Evolutionary conservation across 768 basidiomycete species (phyloP).

Genomic region (Leccinum olivaceopallidum): DNA sequence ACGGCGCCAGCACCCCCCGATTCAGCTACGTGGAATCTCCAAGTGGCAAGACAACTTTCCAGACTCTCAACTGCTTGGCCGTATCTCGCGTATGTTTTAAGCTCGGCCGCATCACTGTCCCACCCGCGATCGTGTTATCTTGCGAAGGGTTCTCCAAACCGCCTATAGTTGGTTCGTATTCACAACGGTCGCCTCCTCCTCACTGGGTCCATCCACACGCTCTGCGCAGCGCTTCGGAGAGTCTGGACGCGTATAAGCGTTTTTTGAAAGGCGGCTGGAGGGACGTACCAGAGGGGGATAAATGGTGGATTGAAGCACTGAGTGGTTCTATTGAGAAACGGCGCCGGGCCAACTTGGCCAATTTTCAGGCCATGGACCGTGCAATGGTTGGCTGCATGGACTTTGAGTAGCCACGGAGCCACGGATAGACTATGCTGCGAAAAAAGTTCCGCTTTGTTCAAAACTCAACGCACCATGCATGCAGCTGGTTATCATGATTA

Average conservation of each 20-base stretch:
- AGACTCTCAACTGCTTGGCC: slow-evolving; percentile 45
- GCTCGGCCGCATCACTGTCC: slow-evolving; percentile 67
- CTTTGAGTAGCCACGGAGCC: too few relatives aligned
- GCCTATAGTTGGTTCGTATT: slow-evolving; percentile 13
- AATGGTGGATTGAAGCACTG: too few relatives aligned
- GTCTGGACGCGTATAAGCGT: slow-evolving; percentile 37
- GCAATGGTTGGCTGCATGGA: too few relatives aligned
- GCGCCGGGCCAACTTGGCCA: too few relatives aligned
- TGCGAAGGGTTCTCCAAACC: slow-evolving; percentile 49
- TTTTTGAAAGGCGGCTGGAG: slow-evolving; percentile 63
- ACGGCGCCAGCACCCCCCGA: background rate
- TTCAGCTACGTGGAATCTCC: background rate
- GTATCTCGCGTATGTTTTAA: slow-evolving; percentile 70
- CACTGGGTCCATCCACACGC: slow-evolving; percentile 13
- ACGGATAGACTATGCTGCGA: too few relatives aligned
- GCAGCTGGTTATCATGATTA: too few relatives aligned
- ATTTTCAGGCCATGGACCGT: too few relatives aligned
- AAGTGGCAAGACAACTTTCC: slow-evolving; percentile 49
- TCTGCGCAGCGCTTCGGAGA: slow-evolving; percentile 11
- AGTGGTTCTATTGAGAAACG: too few relatives aligned
- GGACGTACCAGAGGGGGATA: slow-evolving; percentile 46
- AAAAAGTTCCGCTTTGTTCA: too few relatives aligned
- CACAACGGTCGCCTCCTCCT: slow-evolving; percentile 8
- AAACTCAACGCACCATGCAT: too few relatives aligned
- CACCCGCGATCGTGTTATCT: slow-evolving; percentile 60